Evolutionary conservation across 2,329 filamentous ascomycete species (phyloP).

Genomic region (Meredithiella fracta): DNA sequence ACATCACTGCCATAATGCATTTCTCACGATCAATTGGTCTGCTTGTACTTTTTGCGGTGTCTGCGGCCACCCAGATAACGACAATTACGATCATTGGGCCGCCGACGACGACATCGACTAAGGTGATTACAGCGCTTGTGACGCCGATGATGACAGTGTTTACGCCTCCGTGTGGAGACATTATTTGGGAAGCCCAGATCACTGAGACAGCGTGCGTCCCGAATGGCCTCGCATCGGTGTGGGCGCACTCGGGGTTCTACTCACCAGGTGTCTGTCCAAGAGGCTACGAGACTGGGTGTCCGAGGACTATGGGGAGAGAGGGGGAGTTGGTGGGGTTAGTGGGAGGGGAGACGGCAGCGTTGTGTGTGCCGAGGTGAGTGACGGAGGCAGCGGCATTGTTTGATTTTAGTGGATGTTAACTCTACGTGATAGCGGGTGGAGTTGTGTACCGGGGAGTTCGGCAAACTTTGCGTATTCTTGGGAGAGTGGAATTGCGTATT

Average conservation of each 20-base stretch:
- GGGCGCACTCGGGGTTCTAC: constrained; percentile 19
- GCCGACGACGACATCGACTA: background rate
- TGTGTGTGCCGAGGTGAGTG: constrained; percentile 19
- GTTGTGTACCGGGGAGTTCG: constrained; percentile 14
- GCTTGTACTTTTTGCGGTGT: background rate
- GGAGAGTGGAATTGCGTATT: constrained; percentile 17
- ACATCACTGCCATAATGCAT: background rate
- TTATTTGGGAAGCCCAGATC: constrained; percentile 7
- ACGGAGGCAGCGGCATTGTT: background rate
- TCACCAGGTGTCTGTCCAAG: constrained; percentile 20
- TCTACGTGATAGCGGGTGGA: constrained; percentile 6
- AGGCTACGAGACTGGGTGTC: constrained; percentile 19
- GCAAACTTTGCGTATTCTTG: constrained; percentile 17
- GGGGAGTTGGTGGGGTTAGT: constrained; percentile 16
- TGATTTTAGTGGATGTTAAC: background rate
- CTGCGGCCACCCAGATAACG: background rate
- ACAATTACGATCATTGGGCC: constrained; percentile 3
- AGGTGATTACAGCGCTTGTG: background rate
- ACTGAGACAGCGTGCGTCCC: constrained; percentile 8
- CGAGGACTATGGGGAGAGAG: constrained; percentile 15
- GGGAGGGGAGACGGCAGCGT: constrained; percentile 18
- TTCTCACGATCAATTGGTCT: background rate
- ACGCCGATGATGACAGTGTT: constrained; percentile 11
- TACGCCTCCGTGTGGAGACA: constrained; percentile 8
- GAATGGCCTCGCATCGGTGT: constrained; percentile 15